Conservation (phyloP, 352 stramenopile species). For the Peronosclerospora sorghi region DNA sequence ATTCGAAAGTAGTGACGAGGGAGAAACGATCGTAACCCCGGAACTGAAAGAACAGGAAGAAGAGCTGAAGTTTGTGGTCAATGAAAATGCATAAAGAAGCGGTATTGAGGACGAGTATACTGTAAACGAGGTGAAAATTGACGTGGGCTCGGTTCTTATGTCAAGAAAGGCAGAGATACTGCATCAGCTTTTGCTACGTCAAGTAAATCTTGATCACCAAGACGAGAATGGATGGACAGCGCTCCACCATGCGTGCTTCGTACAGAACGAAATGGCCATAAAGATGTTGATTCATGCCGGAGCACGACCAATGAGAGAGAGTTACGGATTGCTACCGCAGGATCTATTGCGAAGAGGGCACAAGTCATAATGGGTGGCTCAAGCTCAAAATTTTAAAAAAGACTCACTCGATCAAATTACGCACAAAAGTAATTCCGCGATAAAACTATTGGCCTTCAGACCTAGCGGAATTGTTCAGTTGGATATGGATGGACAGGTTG, state of each 20-base stretch:
- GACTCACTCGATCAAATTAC: slow-evolving; percentile 59
- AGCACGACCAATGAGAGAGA: slow-evolving; percentile 56
- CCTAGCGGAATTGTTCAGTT: slow-evolving; percentile 76
- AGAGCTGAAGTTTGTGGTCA: slow-evolving; percentile 1
- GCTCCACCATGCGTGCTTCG: slow-evolving; percentile 70
- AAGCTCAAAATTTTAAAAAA: slow-evolving; percentile 68
- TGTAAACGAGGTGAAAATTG: slow-evolving; percentile 40
- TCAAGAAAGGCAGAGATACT: slow-evolving; percentile 67
- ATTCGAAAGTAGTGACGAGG: slow-evolving; percentile 18
- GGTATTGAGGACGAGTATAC: slow-evolving; percentile 2
- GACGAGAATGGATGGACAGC: slow-evolving; percentile 81
- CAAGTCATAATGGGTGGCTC: slow-evolving; percentile 50
- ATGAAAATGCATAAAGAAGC: slow-evolving; percentile 4
- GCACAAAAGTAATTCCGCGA: slow-evolving; percentile 45
- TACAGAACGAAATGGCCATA: slow-evolving; percentile 61
- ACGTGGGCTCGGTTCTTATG: slow-evolving; percentile 41
- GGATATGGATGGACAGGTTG: slow-evolving; percentile 71
- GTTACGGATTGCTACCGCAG: slow-evolving; percentile 63
- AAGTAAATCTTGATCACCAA: slow-evolving; percentile 70
- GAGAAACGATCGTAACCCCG: not conserved
- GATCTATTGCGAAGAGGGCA: slow-evolving; percentile 64
- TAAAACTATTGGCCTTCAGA: slow-evolving; percentile 69
- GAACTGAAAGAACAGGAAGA: slow-evolving; percentile 2
- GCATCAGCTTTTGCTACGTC: slow-evolving; percentile 52
- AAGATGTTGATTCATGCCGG: slow-evolving; percentile 66